Conservation (phyloP, 495 filamentous ascomycete species). For the Cercophora samala region DNA sequence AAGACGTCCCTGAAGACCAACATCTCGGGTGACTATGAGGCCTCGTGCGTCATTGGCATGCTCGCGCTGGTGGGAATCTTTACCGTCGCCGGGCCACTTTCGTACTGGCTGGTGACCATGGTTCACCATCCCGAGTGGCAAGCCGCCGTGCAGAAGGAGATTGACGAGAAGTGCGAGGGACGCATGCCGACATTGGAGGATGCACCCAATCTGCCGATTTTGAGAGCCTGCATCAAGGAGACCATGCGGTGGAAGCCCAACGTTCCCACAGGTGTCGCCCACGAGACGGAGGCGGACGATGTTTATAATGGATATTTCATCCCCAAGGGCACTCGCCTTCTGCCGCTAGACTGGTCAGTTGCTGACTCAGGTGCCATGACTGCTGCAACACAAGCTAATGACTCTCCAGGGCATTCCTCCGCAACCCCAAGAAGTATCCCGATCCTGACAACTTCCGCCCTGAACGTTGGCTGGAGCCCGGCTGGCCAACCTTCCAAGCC, state of each 20-base stretch:
- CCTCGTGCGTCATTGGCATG: constrained; percentile 42
- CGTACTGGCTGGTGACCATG: constrained; percentile 43
- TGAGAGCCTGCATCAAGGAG: constrained; percentile 51
- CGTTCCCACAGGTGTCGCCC: constrained; percentile 46
- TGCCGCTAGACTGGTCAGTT: constrained; percentile 44
- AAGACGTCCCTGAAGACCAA: constrained; percentile 35
- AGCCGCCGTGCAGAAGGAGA: constrained; percentile 46
- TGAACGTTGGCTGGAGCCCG: constrained; percentile 48
- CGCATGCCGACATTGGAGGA: constrained; percentile 45
- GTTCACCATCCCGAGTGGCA: constrained; percentile 43
- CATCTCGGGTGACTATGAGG: constrained; percentile 40
- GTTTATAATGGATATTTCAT: constrained; percentile 45
- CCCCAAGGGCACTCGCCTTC: constrained; percentile 44
- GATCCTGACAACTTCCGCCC: constrained; percentile 52
- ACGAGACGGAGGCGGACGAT: constrained; percentile 40
- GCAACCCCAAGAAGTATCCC: constrained; percentile 46
- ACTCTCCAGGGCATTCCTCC: constrained; percentile 26
- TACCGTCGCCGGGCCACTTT: constrained; percentile 42
- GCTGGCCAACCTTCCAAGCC: constrained; percentile 52
- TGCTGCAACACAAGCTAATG: not conserved
- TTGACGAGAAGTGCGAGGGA: constrained; percentile 48
- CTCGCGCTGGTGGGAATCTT: constrained; percentile 45
- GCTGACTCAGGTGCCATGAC: not conserved
- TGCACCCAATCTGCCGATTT: constrained; percentile 38
- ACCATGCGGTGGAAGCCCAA: constrained; percentile 55